Evolutionary conservation across 352 stramenopile species (phyloP), one percentile per base, ranked within the genome.

Genomic region (Globisporangium polare): DNA sequence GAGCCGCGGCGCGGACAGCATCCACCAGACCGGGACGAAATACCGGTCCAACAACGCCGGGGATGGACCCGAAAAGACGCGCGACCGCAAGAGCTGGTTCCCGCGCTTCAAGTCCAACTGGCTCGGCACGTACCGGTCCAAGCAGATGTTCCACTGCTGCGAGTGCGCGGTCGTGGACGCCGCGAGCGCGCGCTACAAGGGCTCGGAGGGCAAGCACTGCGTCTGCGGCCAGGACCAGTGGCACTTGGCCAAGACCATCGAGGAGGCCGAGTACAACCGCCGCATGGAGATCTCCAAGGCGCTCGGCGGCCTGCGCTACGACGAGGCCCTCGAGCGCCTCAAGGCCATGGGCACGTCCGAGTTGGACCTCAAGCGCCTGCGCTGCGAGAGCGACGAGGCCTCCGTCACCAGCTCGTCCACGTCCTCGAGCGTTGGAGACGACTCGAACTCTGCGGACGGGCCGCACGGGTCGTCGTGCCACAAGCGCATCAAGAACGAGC

Each of bases 61-160:
- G 53, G 83, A 92, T 33, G 80, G 80, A 35, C 86, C 86, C 12
- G 86, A 94, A 72, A 94, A 94, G 75, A 94, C 86, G 22, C 81
- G 86, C 64, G 86, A 94, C 65, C 83, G 83, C 69, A 91, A 91
- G 69, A 86, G 74, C 58, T 94, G 86, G 86, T 94, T 94, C 65
- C 86, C 86, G 31, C 86, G 86, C 54, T 94, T 94, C 73, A 94
- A 94, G 66, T 93, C 83, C 45, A 94, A 92, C 52, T 90, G 83
- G 80, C 70, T 92, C n/a, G 86, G 86, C 62, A 92, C 80, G 27
- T 94, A 89, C 65, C 83, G 86, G 45, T 92, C 83, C 63, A 92
- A 90, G 77, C 78, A 91, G 69, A 92, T 92, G 82, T 94, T 92
- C 65, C 63, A 74, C 26, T 92, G 84, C 67, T 94, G 86, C 51